Percentiles rank a stretch among this genome's conserved stretches.
Evolutionary conservation across 768 basidiomycete genomes (phyloP).

Genomic region (Suillus plorans): DNA sequence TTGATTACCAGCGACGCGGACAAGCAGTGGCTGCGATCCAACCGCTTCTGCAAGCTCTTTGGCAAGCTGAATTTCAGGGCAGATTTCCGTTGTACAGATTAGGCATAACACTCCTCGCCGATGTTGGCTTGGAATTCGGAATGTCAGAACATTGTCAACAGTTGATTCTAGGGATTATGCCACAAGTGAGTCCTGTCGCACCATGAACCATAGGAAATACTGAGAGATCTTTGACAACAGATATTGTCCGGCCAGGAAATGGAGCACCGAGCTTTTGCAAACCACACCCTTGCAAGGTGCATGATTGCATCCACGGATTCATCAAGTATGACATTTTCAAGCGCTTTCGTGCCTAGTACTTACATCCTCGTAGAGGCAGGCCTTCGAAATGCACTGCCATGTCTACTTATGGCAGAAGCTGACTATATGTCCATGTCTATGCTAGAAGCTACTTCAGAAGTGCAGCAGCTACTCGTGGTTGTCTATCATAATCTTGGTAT

Average conservation of each 20-base stretch:
- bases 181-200: slow-evolving; percentile 54
- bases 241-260: slow-evolving; percentile 69
- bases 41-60: slow-evolving; percentile 66
- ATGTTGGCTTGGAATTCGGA: slow-evolving; percentile 74
- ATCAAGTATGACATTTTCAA: slow-evolving; percentile 36
- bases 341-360: neutral
- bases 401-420: slow-evolving; percentile 61
- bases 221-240: slow-evolving; percentile 34
- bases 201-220: neutral
- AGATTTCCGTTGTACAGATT: slow-evolving; percentile 67
- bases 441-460: slow-evolving; percentile 58
- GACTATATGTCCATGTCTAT: slow-evolving; percentile 65
- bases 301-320: slow-evolving; percentile 58
- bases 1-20: slow-evolving; percentile 50
- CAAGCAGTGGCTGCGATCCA: slow-evolving; percentile 65
- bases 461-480: slow-evolving; percentile 70
- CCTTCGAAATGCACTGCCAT: slow-evolving; percentile 57
- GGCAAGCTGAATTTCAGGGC: slow-evolving; percentile 79
- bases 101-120: slow-evolving; percentile 71
- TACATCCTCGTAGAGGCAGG: slow-evolving; percentile 25
- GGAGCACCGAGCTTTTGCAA: slow-evolving; percentile 75
- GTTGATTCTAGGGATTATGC: slow-evolving; percentile 77
- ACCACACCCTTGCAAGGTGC: slow-evolving; percentile 72
- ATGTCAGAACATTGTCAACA: slow-evolving; percentile 64
- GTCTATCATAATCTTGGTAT: slow-evolving; percentile 70